phyloP scores from a whole-genome alignment of 805 yeast species.

The Schwanniomyces yamadae region DNA sequence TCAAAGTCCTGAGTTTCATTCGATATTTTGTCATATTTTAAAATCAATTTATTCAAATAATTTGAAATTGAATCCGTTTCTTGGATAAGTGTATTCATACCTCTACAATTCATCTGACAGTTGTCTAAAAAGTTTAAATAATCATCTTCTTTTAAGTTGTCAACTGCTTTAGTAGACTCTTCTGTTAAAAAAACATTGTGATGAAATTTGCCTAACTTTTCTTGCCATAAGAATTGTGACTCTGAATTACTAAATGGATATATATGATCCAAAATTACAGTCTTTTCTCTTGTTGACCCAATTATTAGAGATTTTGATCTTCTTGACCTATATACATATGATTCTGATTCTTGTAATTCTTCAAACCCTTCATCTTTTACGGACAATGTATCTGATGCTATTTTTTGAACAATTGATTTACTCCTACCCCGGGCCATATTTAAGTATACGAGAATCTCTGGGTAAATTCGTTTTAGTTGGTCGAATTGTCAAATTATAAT shows the following conservation, averaged over 20 bases:
- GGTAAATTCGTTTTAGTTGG: not conserved
- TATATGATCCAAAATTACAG: not conserved
- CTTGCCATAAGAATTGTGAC: constrained; percentile 25
- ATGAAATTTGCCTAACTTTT: constrained; percentile 39
- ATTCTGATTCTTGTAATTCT: not conserved
- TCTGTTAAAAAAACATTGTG: constrained; percentile 39
- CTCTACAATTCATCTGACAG: constrained; percentile 23
- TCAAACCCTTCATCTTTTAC: constrained; percentile 27
- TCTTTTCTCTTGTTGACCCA: not conserved
- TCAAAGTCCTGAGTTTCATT: constrained; percentile 66
- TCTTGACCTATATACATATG: constrained; percentile 1
- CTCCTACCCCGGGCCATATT: constrained; percentile 49
- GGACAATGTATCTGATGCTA: constrained; percentile 53
- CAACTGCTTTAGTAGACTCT: constrained; percentile 41
- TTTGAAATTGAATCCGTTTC: constrained; percentile 47
- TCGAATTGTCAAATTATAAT: no score
- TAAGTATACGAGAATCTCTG: not conserved
- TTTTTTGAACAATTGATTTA: constrained; percentile 60
- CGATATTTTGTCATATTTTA: constrained; percentile 57
- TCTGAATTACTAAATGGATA: constrained; percentile 7
- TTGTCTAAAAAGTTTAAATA: constrained; percentile 36
- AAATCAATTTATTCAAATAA: constrained; percentile 47
- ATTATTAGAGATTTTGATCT: constrained; percentile 11
- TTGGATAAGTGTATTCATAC: constrained; percentile 32
- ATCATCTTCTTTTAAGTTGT: constrained; percentile 35